Evolutionary conservation across 352 stramenopile species (phyloP), one percentile per base, ranked within the genome.

Genomic region (Pythium dissimile): DNA sequence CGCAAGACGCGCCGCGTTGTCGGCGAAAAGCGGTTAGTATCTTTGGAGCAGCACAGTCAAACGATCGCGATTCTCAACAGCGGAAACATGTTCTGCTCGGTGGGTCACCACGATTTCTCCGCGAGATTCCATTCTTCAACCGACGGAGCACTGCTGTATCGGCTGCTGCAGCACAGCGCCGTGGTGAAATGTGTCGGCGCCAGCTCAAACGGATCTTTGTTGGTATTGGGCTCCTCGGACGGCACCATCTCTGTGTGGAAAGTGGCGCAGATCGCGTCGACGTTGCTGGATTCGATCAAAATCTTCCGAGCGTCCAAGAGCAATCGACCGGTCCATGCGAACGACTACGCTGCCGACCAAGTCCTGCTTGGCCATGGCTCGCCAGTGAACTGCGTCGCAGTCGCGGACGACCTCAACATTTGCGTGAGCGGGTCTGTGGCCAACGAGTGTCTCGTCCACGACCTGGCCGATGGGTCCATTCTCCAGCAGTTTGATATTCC

Each of bases 231-330:
- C 2, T 80, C 79, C 37, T 67, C 64, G 3, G 81, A 95, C 54
- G 78, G 81, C 21, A 92, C 81, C 10, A 75, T 95, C 34, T 92
- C 80, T 8, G 66, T 93, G 13, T 95, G 85, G 84, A 89, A 86
- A 60, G 67, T 92, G 28, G 74, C 76, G 21, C 71, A 67, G 32
- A 77, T 76, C 37, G 89, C 73, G 23, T 85, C 74, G 42, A 89
- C 77, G 39, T 62, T 92, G 18, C 56, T 95, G 28, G 73, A 89
- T 37, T 83, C 83, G 23, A 69, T 95, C 46, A 92, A 89, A 52
- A 71, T 91, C 46, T 93, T 93, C 37, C 69, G 80, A 49, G 73
- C 74, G 2, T 64, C 74, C 27, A 84, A 81, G 46, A 70, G 35
- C 30, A 71, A 67, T 5, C 84, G 84, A 13, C 82, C 80, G 15